Percentiles rank a stretch among this genome's conserved stretches.
phyloP scores from a whole-genome alignment of 208 protist species.

The Crithidia bombi region DNA sequence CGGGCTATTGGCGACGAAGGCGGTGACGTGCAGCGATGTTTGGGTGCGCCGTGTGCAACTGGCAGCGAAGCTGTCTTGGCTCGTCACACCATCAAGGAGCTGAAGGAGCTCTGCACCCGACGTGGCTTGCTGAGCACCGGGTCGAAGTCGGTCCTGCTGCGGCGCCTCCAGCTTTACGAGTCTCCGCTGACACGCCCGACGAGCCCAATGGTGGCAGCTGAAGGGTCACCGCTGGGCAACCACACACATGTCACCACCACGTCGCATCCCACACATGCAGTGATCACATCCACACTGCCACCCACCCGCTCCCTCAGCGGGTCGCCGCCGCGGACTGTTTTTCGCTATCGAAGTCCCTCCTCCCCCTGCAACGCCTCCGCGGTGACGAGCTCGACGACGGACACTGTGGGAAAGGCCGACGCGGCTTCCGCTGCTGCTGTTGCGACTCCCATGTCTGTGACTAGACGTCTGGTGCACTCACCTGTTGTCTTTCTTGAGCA shows the following conservation, averaged over 20 bases:
- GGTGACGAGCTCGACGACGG: not conserved
- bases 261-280: not conserved
- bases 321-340: constrained; percentile 44
- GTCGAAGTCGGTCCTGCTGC: constrained; percentile 40
- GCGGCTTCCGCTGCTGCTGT: not conserved
- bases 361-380: not conserved
- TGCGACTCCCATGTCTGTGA: not conserved
- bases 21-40: not conserved
- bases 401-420: no score
- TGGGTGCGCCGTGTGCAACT: not conserved
- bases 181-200: not conserved
- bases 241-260: not conserved
- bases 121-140: constrained; percentile 49
- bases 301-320: not conserved
- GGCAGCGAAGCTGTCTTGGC: not conserved
- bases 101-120: constrained; percentile 39
- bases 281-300: not conserved
- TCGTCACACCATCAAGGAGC: constrained; percentile 21
- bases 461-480: constrained; percentile 27
- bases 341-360: constrained; percentile 39
- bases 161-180: constrained; percentile 37
- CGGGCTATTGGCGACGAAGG: not conserved
- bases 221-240: no score
- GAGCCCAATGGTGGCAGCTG: not conserved
- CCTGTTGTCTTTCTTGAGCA: constrained; percentile 35